Evolutionary conservation across 306 rosid species (phyloP).

Genomic region (Malus fusca): DNA sequence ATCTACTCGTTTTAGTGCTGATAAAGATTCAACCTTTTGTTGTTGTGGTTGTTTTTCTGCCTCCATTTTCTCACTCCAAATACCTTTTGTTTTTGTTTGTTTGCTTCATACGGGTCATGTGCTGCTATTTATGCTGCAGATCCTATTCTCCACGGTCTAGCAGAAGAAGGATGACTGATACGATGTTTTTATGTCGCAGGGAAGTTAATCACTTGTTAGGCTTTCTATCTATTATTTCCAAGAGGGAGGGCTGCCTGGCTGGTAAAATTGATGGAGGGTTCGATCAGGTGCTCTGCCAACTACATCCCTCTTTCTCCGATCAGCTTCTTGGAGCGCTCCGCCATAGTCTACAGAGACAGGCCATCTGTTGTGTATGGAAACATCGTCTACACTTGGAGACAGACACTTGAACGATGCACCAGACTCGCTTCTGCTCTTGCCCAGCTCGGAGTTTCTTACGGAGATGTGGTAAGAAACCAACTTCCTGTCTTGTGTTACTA

Average conservation of each 20-base stretch:
- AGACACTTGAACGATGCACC: slow-evolving; percentile 63
- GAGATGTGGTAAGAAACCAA: slow-evolving; percentile 46
- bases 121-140: neutral
- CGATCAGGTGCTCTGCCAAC: slow-evolving; percentile 48
- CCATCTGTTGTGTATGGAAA: slow-evolving; percentile 40
- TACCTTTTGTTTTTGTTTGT: too few relatives aligned
- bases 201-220: neutral
- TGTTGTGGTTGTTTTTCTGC: too few relatives aligned
- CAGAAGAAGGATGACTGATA: neutral
- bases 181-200: neutral
- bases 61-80: neutral
- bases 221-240: neutral
- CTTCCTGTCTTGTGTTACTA: neutral
- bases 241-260: neutral
- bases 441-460: slow-evolving; percentile 37
- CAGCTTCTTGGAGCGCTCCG: slow-evolving; percentile 79
- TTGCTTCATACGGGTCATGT: too few relatives aligned
- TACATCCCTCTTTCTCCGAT: slow-evolving; percentile 64
- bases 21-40: neutral
- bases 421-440: slow-evolving; percentile 63
- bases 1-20: neutral
- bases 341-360: slow-evolving; percentile 49
- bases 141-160: too few relatives aligned
- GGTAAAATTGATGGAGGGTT: slow-evolving; percentile 49
- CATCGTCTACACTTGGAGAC: slow-evolving; percentile 51